A percentile compares a stretch with the other conserved stretches of the same genome.
These are phyloP conservation scores for Paecilomyces fulvus DNA, from an alignment of 2,329 filamentous ascomycete genomes.

Conservation along the genomic window DNA sequence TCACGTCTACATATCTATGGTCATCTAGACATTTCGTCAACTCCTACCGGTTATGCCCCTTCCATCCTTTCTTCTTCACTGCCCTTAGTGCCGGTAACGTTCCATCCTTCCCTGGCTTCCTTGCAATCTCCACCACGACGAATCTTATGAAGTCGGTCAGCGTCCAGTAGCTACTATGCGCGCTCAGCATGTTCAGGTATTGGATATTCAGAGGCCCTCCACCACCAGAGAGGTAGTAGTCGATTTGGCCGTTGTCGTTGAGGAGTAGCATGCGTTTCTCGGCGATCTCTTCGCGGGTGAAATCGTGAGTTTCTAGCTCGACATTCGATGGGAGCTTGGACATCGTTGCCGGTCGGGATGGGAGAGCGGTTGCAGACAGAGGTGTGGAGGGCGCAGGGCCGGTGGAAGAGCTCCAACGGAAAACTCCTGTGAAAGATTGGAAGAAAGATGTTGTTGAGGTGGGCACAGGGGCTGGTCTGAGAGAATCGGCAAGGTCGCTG, in stretches of 20 bases:
- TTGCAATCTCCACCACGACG: conserved; percentile 78
- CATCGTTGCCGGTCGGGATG: conserved; percentile 48
- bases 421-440: conserved; percentile 53
- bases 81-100: conserved; percentile 48
- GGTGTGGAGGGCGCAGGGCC: conserved; percentile 49
- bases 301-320: conserved; percentile 95
- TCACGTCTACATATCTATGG: background rate
- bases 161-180: conserved; percentile 91
- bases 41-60: conserved; percentile 25
- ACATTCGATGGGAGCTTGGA: conserved; percentile 59
- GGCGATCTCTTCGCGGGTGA: conserved; percentile 81
- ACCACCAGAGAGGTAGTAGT: conserved; percentile 76
- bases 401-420: conserved; percentile 46
- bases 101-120: conserved; percentile 58
- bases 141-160: conserved; percentile 82
- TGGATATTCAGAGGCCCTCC: conserved; percentile 87
- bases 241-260: conserved; percentile 95
- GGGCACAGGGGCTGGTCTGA: conserved; percentile 73
- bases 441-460: conserved; percentile 59
- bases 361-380: conserved; percentile 58
- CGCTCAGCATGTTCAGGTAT: conserved; percentile 93
- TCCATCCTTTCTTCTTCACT: conserved; percentile 43
- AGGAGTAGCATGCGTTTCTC: conserved; percentile 80
- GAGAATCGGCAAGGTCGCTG: conserved; percentile 62
- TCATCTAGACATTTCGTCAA: background rate